These are phyloP conservation scores for Cryptococcus neoformans DNA, from an alignment of 1,284 basidiomycete genomes.

Conservation along the genomic window DNA sequence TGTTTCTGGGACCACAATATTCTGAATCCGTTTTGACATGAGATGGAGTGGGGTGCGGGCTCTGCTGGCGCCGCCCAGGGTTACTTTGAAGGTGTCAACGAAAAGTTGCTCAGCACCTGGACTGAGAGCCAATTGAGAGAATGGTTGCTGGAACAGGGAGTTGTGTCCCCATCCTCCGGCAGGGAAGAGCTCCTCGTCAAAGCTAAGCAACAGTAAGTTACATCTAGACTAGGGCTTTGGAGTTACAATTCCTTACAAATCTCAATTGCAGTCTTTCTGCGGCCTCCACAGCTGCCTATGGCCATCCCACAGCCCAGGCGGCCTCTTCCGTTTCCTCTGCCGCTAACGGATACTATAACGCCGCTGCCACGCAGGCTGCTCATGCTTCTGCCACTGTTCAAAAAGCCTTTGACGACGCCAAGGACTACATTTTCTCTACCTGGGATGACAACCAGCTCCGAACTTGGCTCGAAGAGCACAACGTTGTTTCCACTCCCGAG, in stretches of 20 bases:
- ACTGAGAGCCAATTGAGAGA: slow-evolving; percentile 74
- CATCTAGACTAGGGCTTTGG: background rate
- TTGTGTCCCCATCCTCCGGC: slow-evolving; percentile 73
- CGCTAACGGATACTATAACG: slow-evolving; percentile 55
- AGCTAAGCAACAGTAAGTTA: slow-evolving; percentile 62
- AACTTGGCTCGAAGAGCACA: slow-evolving; percentile 69
- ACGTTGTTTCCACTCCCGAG: slow-evolving; percentile 64
- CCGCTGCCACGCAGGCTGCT: slow-evolving; percentile 37
- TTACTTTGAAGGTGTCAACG: slow-evolving; percentile 57
- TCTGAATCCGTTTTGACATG: background rate
- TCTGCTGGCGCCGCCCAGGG: slow-evolving; percentile 68
- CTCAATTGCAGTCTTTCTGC: slow-evolving; percentile 42
- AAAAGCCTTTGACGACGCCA: slow-evolving; percentile 62
- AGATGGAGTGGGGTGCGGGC: slow-evolving; percentile 35
- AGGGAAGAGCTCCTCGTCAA: slow-evolving; percentile 73
- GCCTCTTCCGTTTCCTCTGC: slow-evolving; percentile 36
- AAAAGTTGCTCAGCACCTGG: slow-evolving; percentile 59
- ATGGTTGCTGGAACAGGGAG: slow-evolving; percentile 81
- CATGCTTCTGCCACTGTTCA: slow-evolving; percentile 55
- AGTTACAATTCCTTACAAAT: slow-evolving; percentile 33
- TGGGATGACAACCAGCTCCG: slow-evolving; percentile 71
- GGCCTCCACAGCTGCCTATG: slow-evolving; percentile 58
- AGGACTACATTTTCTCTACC: slow-evolving; percentile 81
- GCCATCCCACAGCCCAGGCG: slow-evolving; percentile 49
- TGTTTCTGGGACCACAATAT: no score